Evolutionary conservation across 257 asterid genomes (phyloP), one percentile per base, ranked within the genome.

Genomic region (Cynanchum wilfordii): DNA sequence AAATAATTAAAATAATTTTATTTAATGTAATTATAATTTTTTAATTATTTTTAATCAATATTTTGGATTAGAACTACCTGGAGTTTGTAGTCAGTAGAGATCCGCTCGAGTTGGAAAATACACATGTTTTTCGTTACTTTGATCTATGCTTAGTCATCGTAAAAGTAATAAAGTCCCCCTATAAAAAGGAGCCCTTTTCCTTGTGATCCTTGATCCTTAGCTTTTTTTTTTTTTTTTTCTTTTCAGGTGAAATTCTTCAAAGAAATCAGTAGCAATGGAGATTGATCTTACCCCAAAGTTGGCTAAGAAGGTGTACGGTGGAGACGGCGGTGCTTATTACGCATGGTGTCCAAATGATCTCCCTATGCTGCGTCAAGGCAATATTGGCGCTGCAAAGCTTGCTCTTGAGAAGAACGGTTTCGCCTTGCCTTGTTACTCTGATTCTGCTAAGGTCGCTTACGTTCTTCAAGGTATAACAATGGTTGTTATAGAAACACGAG

Each of bases 321-420:
- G 97, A 55, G 90, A 85, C 2, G 97, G 97, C 22, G 97, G 97
- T 50, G 52, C 91, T 11, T 91, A 87, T 77, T 78, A 82, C 76
- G 87, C 89, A 10, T 91, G 97, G 97, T 86, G 89, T 62, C 97
- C 96, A 0, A 62, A 81, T 27, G 94, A 91, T 0, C 85, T 91
- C 7, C 89, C 92, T 0, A 90, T 88, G 93, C 82, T 85, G n/a
- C 76, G 75, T 0, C 54, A 84, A 70, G 93, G 95, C 16, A 90
- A 90, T 76, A 85, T 88, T 45, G 95, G 95, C 25, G 96, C 93
- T 4, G 84, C 87, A 4, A 90, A 90, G 71, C 91, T 90, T 69
- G 81, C 76, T 50, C 87, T 90, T 2, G 87, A 83, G 67, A 87
- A 88, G 81, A 77, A 84, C 64, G 95, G 89, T 0, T 77, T 87